phyloP scores from a whole-genome alignment of 2,329 filamentous ascomycete genomes.

The Sporothrix brunneoviolacea region DNA sequence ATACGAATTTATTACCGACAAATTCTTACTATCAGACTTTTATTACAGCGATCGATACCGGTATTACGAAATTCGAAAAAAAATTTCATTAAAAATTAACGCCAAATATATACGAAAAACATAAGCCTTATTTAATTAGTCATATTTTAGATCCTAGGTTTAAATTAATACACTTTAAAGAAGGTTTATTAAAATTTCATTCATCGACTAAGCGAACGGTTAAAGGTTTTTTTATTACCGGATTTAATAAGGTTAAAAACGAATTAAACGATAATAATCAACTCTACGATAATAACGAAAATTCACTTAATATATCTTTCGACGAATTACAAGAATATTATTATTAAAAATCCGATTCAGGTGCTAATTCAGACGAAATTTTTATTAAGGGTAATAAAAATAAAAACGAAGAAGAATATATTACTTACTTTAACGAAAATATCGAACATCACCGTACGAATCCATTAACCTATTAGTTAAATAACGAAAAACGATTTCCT shows the following conservation, averaged over 20 bases:
- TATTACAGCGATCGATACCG: background rate
- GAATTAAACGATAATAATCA: background rate
- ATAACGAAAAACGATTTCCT: too few relatives aligned
- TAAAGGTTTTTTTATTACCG: too few relatives aligned
- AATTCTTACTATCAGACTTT: background rate
- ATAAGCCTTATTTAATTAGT: background rate
- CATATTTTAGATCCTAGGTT: background rate
- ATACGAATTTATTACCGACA: background rate
- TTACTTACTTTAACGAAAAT: background rate
- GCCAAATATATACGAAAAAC: background rate
- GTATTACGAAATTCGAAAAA: conserved; percentile 1
- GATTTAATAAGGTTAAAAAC: background rate
- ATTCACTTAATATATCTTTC: too few relatives aligned
- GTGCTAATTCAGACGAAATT: background rate
- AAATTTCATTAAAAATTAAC: background rate
- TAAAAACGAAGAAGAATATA: background rate
- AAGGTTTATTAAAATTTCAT: background rate
- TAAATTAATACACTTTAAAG: background rate
- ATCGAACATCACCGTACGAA: background rate
- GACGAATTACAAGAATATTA: too few relatives aligned
- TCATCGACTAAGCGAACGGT: background rate
- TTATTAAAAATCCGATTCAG: background rate
- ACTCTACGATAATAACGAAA: too few relatives aligned
- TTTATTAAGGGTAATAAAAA: too few relatives aligned
- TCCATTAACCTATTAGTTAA: background rate